Conservation (phyloP, 176 grass and related monocot genomes). For the Panicum miliaceum region DNA sequence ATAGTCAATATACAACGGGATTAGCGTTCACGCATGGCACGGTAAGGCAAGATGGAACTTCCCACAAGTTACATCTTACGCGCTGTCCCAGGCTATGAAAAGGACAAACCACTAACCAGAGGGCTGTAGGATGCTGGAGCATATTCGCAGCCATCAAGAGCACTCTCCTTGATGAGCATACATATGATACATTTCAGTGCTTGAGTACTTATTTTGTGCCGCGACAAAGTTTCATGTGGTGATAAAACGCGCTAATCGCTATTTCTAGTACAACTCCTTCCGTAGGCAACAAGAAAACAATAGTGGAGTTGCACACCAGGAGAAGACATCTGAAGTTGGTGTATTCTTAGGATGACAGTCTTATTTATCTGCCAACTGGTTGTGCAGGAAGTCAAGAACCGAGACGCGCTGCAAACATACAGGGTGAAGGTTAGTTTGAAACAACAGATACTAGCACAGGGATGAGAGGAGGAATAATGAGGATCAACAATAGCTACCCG, state of each 20-base stretch:
- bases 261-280: constrained; percentile 19
- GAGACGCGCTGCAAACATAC: constrained; percentile 59
- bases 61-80: constrained; percentile 29
- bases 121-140: background rate
- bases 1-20: constrained; percentile 47
- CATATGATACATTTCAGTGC: constrained; percentile 18
- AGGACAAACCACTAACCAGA: background rate
- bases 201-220: constrained; percentile 16
- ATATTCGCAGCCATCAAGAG: constrained; percentile 11
- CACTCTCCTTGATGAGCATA: background rate
- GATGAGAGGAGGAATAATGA: background rate
- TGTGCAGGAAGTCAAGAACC: constrained; percentile 78
- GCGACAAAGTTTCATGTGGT: background rate
- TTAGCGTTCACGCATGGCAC: constrained; percentile 22
- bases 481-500: constrained; percentile 46
- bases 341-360: background rate
- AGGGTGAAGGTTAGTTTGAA: background rate
- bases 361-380: constrained; percentile 63
- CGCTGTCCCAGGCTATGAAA: constrained; percentile 2
- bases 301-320: background rate
- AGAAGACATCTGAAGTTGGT: background rate
- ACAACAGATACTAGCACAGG: background rate
- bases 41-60: constrained; percentile 31
- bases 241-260: background rate
- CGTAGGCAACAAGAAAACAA: background rate